A percentile compares a stretch with the other conserved stretches of the same genome.
Evolutionary conservation across 2,329 filamentous ascomycete genomes (phyloP).

Genomic region (Paraconiothyrium brasiliense): DNA sequence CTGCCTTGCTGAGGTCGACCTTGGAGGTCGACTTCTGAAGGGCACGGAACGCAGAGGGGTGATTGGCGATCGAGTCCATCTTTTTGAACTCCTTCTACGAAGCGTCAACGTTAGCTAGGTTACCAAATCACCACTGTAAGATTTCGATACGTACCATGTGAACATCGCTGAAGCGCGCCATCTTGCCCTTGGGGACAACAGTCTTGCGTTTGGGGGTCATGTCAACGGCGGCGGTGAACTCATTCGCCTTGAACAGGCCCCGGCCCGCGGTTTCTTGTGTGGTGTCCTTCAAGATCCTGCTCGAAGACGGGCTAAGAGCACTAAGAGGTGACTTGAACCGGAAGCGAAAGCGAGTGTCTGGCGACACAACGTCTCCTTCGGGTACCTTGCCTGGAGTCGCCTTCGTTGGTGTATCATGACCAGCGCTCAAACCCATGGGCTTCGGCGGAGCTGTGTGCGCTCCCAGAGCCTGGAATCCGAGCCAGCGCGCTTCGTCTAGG

Average conservation of each 20-base stretch:
- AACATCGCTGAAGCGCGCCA: constrained; percentile 80
- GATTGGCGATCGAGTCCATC: constrained; percentile 94
- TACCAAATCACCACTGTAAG: neutral
- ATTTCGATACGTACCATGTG: constrained; percentile 66
- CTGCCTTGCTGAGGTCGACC: constrained; percentile 58
- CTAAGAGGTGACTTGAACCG: constrained; percentile 66
- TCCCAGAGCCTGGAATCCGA: constrained; percentile 79
- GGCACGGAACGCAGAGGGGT: constrained; percentile 79
- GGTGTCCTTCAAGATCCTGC: constrained; percentile 69
- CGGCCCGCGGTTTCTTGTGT: constrained; percentile 68
- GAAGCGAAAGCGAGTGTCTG: constrained; percentile 68
- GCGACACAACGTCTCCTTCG: constrained; percentile 55
- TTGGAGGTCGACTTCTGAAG: constrained; percentile 51
- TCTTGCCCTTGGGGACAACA: constrained; percentile 80
- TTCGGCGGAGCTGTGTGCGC: constrained; percentile 61
- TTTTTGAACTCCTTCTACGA: constrained; percentile 80
- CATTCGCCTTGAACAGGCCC: constrained; percentile 43
- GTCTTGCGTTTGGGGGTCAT: constrained; percentile 70
- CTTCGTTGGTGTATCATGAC: constrained; percentile 73
- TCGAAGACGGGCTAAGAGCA: constrained; percentile 68
- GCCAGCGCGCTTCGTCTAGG: constrained; percentile 79
- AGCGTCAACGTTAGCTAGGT: neutral
- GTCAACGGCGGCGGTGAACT: constrained; percentile 51
- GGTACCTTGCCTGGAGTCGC: constrained; percentile 31
- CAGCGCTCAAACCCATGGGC: constrained; percentile 49